A percentile compares a stretch with the other conserved stretches of the same genome.
Evolutionary conservation across 768 basidiomycete species (phyloP).

Genomic region (Scleroderma bovista): DNA sequence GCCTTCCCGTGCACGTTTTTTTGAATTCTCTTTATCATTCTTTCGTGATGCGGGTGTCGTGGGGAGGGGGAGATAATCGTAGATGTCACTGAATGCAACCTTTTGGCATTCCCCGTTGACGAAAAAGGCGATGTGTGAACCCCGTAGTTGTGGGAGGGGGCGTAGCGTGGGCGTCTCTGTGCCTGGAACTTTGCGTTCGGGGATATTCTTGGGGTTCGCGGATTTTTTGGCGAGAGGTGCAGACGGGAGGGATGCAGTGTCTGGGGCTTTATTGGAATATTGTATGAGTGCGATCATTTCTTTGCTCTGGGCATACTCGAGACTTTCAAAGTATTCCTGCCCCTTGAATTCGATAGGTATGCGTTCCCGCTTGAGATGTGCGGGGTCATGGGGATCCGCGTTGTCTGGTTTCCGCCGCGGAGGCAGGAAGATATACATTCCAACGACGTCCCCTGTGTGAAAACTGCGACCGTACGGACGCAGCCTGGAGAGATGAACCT

Average conservation of each 20-base stretch:
- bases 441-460: constrained; percentile 81
- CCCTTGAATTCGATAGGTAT: constrained; percentile 94
- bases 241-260: constrained; percentile 51
- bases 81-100: constrained; percentile 80
- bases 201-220: constrained; percentile 61
- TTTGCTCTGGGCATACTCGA: constrained; percentile 83
- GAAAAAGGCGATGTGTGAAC: constrained; percentile 83
- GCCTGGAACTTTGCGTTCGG: constrained; percentile 43
- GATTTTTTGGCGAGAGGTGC: constrained; percentile 54
- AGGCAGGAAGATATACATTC: constrained; percentile 91
- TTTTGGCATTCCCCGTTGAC: constrained; percentile 85
- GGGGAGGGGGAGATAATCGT: constrained; percentile 83
- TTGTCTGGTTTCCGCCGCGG: constrained; percentile 50
- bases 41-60: constrained; percentile 49
- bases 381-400: constrained; percentile 72
- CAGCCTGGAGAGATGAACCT: constrained; percentile 78
- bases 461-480: constrained; percentile 72
- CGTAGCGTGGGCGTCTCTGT: constrained; percentile 44
- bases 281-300: constrained; percentile 93
- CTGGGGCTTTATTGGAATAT: constrained; percentile 54
- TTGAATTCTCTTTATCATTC: constrained; percentile 53
- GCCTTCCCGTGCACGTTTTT: constrained; percentile 57
- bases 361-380: constrained; percentile 80
- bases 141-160: constrained; percentile 60
- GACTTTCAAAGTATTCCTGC: constrained; percentile 93